phyloP scores from a whole-genome alignment of 2,329 filamentous ascomycete genomes.

The Alternaria postmessia region DNA sequence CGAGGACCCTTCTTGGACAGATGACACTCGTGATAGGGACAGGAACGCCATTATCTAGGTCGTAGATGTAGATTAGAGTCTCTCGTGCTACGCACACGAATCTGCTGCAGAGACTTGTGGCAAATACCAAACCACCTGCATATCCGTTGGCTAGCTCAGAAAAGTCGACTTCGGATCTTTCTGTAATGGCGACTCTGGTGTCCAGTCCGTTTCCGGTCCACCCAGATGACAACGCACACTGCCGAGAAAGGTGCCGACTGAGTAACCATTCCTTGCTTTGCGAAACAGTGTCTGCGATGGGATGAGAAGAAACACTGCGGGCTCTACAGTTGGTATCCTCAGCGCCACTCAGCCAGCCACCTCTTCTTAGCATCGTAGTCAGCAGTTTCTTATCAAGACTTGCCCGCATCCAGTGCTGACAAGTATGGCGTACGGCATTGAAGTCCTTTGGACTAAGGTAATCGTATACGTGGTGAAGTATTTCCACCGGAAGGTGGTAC shows the following conservation, averaged over 20 bases:
- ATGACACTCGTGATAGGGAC: slow-evolving; percentile 61
- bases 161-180: slow-evolving; percentile 46
- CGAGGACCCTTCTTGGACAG: slow-evolving; percentile 65
- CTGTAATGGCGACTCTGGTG: slow-evolving; percentile 18
- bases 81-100: slow-evolving; percentile 66
- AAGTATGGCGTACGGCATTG: slow-evolving; percentile 67
- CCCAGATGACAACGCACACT: slow-evolving; percentile 56
- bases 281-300: not conserved
- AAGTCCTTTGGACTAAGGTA: slow-evolving; percentile 61
- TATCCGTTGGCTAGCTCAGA: slow-evolving; percentile 40
- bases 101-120: slow-evolving; percentile 65
- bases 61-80: slow-evolving; percentile 65
- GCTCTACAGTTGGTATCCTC: slow-evolving; percentile 1
- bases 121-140: slow-evolving; percentile 54
- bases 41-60: slow-evolving; percentile 51
- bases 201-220: slow-evolving; percentile 52
- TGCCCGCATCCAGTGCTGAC: slow-evolving; percentile 66
- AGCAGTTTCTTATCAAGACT: slow-evolving; percentile 64
- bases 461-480: slow-evolving; percentile 58
- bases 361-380: slow-evolving; percentile 61
- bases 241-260: slow-evolving; percentile 59
- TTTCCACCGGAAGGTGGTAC: slow-evolving; percentile 55
- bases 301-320: not conserved
- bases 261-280: slow-evolving; percentile 49
- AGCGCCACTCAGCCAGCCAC: slow-evolving; percentile 56